Evolutionary conservation across 352 stramenopile species (phyloP).

Genomic region (Phytophthora quininea): DNA sequence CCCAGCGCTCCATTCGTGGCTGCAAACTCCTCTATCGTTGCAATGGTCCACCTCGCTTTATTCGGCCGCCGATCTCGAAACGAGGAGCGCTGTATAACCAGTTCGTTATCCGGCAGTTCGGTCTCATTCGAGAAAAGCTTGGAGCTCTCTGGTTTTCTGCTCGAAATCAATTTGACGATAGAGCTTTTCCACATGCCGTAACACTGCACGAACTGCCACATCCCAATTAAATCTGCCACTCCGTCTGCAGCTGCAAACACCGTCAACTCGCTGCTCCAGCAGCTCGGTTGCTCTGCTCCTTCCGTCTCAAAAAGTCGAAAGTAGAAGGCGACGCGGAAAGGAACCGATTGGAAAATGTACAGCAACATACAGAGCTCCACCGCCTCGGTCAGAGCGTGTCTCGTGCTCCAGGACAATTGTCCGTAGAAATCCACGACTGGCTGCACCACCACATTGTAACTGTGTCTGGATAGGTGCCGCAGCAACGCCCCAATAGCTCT

Average conservation of each 20-base stretch:
- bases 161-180: slow-evolving; percentile 43
- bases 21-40: no score
- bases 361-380: background rate
- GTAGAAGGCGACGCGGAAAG: slow-evolving; percentile 20
- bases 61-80: slow-evolving; percentile 5
- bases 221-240: slow-evolving; percentile 45
- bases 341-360: slow-evolving; percentile 23
- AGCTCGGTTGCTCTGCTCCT: background rate
- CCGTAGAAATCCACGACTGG: no score
- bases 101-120: slow-evolving; percentile 18
- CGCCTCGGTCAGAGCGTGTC: background rate
- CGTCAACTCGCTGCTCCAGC: slow-evolving; percentile 51
- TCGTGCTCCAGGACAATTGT: slow-evolving; percentile 10
- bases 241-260: slow-evolving; percentile 48
- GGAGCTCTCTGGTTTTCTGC: slow-evolving; percentile 46
- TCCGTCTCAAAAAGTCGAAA: slow-evolving; percentile 3
- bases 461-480: no score
- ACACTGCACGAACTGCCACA: slow-evolving; percentile 50
- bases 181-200: slow-evolving; percentile 41
- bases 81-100: slow-evolving; percentile 1
- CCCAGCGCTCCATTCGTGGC: no score
- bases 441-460: no score
- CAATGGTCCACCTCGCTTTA: slow-evolving; percentile 54
- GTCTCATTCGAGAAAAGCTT: slow-evolving; percentile 47
- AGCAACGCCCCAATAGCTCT: no score